Percentiles rank a stretch among this genome's conserved stretches.
Evolutionary conservation across 768 basidiomycete genomes (phyloP).

Genomic region (Suillus discolor): DNA sequence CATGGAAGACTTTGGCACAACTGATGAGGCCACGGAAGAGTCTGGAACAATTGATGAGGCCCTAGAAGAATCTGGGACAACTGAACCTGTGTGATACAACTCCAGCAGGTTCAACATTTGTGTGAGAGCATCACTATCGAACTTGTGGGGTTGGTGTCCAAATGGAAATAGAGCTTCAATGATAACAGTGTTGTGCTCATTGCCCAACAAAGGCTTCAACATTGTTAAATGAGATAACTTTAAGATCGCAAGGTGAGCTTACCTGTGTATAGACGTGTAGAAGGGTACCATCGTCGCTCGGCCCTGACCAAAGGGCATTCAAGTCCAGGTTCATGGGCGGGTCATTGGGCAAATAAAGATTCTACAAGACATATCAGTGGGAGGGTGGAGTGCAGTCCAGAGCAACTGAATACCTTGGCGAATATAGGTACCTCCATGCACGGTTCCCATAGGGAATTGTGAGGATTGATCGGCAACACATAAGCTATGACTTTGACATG

Average conservation of each 20-base stretch:
- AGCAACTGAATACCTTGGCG: background rate
- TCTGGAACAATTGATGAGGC: background rate
- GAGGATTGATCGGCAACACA: background rate
- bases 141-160: background rate
- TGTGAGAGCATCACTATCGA: background rate
- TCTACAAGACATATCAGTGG: background rate
- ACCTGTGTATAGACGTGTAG: background rate
- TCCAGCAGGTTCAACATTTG: background rate
- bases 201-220: background rate
- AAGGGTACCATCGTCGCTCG: background rate
- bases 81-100: background rate
- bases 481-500: background rate
- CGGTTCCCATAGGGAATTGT: background rate
- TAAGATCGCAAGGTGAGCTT: background rate
- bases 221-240: background rate
- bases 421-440: background rate
- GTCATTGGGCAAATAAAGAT: background rate
- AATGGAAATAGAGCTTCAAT: background rate
- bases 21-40: background rate
- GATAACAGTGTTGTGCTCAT: background rate
- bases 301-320: background rate
- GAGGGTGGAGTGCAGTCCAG: background rate
- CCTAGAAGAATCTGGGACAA: background rate
- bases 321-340: background rate
- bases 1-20: background rate